These are phyloP conservation scores for Albophoma yamanashiensis DNA, from an alignment of 2,329 filamentous ascomycete species.

Conservation along the genomic window DNA sequence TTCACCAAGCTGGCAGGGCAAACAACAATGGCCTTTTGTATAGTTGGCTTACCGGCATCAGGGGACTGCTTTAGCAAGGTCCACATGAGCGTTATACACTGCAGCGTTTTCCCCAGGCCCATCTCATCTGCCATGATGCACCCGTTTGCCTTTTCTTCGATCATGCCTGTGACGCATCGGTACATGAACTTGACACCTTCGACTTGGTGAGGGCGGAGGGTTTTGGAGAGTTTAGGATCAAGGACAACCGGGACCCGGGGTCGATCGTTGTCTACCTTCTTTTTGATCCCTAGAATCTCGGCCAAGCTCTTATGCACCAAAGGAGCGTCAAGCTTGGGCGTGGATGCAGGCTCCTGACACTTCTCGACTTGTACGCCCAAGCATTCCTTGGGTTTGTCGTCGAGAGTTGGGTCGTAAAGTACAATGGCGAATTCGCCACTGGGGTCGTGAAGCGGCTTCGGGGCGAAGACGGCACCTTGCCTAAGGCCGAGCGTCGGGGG, in stretches of 20 bases:
- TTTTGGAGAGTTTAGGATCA: conserved; percentile 79
- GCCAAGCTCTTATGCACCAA: conserved; percentile 89
- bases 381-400: conserved; percentile 58
- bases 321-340: conserved; percentile 58
- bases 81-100: conserved; percentile 96
- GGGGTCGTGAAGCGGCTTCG: conserved; percentile 86
- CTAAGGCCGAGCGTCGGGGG: conserved; percentile 83
- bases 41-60: conserved; percentile 84
- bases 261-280: conserved; percentile 67
- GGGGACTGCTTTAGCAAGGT: conserved; percentile 92
- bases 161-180: conserved; percentile 85
- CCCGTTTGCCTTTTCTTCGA: conserved; percentile 85
- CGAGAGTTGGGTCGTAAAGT: conserved; percentile 85
- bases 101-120: conserved; percentile 93
- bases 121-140: conserved; percentile 99
- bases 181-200: conserved; percentile 99
- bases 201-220: conserved; percentile 90
- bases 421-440: conserved; percentile 95
- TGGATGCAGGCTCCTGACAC: conserved; percentile 17
- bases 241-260: conserved; percentile 96
- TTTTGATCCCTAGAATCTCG: conserved; percentile 90
- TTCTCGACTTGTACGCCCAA: conserved; percentile 22
- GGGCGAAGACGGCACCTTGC: conserved; percentile 72
- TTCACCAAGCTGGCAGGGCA: conserved; percentile 93
- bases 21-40: conserved; percentile 93